phyloP scores from a whole-genome alignment of 805 yeast genomes.

The Candida jianshihensis region DNA sequence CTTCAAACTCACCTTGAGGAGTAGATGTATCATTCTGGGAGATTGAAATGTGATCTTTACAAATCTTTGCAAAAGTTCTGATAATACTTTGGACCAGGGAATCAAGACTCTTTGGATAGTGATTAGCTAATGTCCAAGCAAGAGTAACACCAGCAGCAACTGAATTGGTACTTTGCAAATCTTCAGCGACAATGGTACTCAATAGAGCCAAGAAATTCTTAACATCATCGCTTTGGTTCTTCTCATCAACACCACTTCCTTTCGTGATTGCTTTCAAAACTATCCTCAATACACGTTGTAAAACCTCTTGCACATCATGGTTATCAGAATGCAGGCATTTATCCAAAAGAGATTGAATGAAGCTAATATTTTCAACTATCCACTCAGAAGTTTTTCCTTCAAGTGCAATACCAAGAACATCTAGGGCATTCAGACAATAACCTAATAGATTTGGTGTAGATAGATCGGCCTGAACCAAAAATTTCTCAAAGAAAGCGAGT shows the following conservation, averaged over 20 bases:
- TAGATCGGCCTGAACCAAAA: conserved; percentile 71
- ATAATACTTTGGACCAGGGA: conserved; percentile 68
- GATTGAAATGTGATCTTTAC: conserved; percentile 75
- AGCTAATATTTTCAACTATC: conserved; percentile 66
- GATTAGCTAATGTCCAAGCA: conserved; percentile 74
- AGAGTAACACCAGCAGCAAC: conserved; percentile 82
- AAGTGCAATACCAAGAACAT: conserved; percentile 76
- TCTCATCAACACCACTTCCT: conserved; percentile 37
- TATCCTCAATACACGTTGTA: conserved; percentile 67
- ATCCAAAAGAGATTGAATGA: conserved; percentile 68
- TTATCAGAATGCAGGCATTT: conserved; percentile 77
- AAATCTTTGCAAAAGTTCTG: conserved; percentile 82
- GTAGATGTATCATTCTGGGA: conserved; percentile 32
- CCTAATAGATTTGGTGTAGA: conserved; percentile 63
- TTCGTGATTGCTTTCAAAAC: conserved; percentile 60
- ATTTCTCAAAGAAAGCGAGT: conserved; percentile 80
- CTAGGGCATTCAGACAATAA: conserved; percentile 83
- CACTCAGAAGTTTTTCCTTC: conserved; percentile 72
- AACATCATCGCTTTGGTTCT: conserved; percentile 54
- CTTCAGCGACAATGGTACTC: conserved; percentile 69
- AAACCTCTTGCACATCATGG: conserved; percentile 79
- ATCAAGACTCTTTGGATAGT: conserved; percentile 68
- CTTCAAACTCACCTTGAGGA: conserved; percentile 54
- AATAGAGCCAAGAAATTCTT: conserved; percentile 55
- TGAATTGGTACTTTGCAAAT: conserved; percentile 63